Evolutionary conservation across 2,329 filamentous ascomycete genomes (phyloP).

Genomic region (Cadophora malorum): DNA sequence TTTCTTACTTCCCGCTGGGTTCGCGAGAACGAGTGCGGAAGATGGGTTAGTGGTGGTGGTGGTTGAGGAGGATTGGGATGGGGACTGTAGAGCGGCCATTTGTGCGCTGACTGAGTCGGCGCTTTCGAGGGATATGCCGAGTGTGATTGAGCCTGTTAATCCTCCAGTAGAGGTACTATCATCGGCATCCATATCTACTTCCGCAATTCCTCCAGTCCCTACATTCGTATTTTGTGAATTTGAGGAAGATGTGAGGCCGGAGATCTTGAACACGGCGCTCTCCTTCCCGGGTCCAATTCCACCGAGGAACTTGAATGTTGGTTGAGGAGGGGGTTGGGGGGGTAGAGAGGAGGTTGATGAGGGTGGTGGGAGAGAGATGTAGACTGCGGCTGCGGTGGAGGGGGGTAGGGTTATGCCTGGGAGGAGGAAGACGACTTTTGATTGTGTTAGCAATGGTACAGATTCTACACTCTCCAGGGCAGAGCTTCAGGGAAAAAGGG

Average conservation of each 20-base stretch:
- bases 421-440: constrained; percentile 77
- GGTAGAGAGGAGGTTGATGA: not conserved
- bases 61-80: constrained; percentile 40
- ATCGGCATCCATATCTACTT: constrained; percentile 42
- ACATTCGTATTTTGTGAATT: constrained; percentile 38
- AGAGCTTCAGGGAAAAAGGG: no score
- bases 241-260: constrained; percentile 36
- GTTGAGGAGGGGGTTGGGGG: constrained; percentile 38
- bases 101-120: constrained; percentile 73
- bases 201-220: constrained; percentile 46
- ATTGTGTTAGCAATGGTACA: not conserved
- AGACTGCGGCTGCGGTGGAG: constrained; percentile 85
- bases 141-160: constrained; percentile 57
- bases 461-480: no score
- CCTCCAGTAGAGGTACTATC: constrained; percentile 33
- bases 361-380: constrained; percentile 69
- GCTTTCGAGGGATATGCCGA: constrained; percentile 85
- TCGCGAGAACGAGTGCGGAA: constrained; percentile 29
- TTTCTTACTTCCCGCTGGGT: constrained; percentile 15
- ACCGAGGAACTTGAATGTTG: constrained; percentile 80
- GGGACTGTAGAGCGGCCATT: constrained; percentile 63
- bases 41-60: not conserved
- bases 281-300: constrained; percentile 90
- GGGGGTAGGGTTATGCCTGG: constrained; percentile 74
- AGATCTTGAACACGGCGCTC: constrained; percentile 86